Evolutionary conservation across 192 early-diverging fungal species (phyloP), one percentile per base, ranked within the genome.

Genomic region (Chytriomyces sp.): DNA sequence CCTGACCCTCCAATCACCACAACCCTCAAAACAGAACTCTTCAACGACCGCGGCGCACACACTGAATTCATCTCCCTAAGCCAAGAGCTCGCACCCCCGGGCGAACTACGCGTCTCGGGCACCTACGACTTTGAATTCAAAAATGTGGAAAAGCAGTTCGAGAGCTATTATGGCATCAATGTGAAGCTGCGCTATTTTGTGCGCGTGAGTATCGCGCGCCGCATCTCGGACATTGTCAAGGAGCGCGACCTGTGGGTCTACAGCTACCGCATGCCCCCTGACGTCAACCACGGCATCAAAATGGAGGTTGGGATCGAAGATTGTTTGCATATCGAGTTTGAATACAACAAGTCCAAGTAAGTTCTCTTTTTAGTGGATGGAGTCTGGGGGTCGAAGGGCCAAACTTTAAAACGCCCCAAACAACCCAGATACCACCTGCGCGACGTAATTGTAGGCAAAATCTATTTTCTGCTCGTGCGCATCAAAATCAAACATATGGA

Each of bases 401-500:
- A 8, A n/a, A 5, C 65, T 59, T 17, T 38, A 0, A 17, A 32
- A 59, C 10, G 26, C 12, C 32, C 39, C 10, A 2, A 38, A 32
- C 12, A 33, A 26, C 17, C 31, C 52, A 94, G 92, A 86, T 94
- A 98, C 82, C 93, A 97, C 77, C 82, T 99, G 64, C 94, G 96
- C 69, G 98, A 98, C 80, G 98, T 99, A 2, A 99, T 99, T 73
- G 94, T 99, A 10, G 98, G 98, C 70, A 98, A 98, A 78, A 99
- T 99, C 76, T 97, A 96, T 77, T 99, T 99, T 81, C 80, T 98
- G 52, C 85, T 99, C 41, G 98, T 99, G 7, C 93, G 98, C 52
- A 99, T 99, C 80, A 99, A 99, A 81, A 96, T 99, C 80, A 98
- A 97, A 79, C 91, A 98, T 75, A 99, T 99, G 98, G 98, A 99